Conservation (phyloP, 352 stramenopile genomes). For the Globisporangium orthogonon region DNA sequence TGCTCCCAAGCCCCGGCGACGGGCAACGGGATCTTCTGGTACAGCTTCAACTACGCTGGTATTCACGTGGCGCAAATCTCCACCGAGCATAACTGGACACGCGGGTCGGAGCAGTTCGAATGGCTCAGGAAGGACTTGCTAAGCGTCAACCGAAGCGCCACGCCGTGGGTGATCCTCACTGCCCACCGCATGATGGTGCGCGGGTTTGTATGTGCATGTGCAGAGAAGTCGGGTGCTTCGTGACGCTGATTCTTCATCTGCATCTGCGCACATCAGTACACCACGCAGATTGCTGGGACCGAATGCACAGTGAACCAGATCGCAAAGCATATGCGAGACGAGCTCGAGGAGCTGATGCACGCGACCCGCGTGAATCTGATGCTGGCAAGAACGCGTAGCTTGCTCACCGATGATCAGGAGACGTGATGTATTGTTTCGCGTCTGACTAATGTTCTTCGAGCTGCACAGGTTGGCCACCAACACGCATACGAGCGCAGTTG, state of each 20-base stretch:
- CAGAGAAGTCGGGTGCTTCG: background rate
- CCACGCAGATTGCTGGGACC: conserved; percentile 1
- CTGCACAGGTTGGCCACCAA: conserved; percentile 73
- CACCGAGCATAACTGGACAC: conserved; percentile 86
- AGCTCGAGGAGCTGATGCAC: conserved; percentile 87
- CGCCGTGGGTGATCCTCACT: conserved; percentile 90
- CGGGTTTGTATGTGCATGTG: background rate
- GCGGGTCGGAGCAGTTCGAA: conserved; percentile 78
- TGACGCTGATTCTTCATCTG: background rate
- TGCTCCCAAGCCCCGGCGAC: conserved; percentile 36
- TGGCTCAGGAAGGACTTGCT: conserved; percentile 83
- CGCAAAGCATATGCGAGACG: conserved; percentile 65
- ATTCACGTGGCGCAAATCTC: conserved; percentile 90
- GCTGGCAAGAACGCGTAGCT: conserved; percentile 30
- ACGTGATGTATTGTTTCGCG: conserved; percentile 3
- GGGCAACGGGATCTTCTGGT: conserved; percentile 75
- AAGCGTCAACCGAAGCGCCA: conserved; percentile 68
- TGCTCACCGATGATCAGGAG: background rate
- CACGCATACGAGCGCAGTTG: conserved; percentile 89
- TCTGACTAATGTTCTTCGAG: background rate
- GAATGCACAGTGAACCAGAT: conserved; percentile 40
- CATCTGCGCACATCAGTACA: background rate
- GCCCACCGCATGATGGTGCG: conserved; percentile 85
- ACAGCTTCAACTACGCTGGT: conserved; percentile 87
- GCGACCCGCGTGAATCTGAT: conserved; percentile 86